Evolutionary conservation across 441 rosid species (phyloP), one percentile per base, ranked within the genome.

Genomic region (Populus trichocarpa): DNA sequence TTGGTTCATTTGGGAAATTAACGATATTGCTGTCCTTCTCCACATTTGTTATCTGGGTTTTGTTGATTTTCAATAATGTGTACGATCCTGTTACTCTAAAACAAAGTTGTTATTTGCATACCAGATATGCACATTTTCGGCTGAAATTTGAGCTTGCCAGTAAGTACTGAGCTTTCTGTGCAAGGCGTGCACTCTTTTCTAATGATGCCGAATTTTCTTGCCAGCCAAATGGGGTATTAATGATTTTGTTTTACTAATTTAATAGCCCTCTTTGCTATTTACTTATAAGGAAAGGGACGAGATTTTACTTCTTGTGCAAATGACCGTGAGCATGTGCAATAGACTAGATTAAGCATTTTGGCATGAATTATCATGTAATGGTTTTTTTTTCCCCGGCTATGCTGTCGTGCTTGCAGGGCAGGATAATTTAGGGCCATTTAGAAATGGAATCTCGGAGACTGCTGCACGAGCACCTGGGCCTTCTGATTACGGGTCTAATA

Each of bases 381-480:
- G 9, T 73, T 42, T 20, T 71, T 72, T 61, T 6, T 11, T 6
- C 20, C 38, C 3, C 28, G 65, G 23, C 77, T 12, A 25, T 74
- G 72, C 59, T 78, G 38, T 67, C 73, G 40, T 57, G 6, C 40
- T 71, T 78, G 72, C 85, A 94, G 97, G 93, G 23, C 86, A 84
- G 38, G 85, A 83, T 73, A 83, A 87, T 83, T 86, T 92, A 75
- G 94, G 91, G 83, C 81, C 85, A 38, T 87, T 90, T 90, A 88
- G 85, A 82, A 86, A 86, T 83, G 97, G 81, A 74, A 69, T 83
- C 67, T 77, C 88, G 28, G 83, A 69, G 69, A 77, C 78, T 69
- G 84, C 81, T 46, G 89, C 87, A 2, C 83, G 81, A 78, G 94
- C 98, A 5, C 94, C 98, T 1, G 89, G 89, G 67, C 91, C 97